These are phyloP conservation scores for Chalara sp. DNA, from an alignment of 2,329 filamentous ascomycete genomes.

Conservation along the genomic window DNA sequence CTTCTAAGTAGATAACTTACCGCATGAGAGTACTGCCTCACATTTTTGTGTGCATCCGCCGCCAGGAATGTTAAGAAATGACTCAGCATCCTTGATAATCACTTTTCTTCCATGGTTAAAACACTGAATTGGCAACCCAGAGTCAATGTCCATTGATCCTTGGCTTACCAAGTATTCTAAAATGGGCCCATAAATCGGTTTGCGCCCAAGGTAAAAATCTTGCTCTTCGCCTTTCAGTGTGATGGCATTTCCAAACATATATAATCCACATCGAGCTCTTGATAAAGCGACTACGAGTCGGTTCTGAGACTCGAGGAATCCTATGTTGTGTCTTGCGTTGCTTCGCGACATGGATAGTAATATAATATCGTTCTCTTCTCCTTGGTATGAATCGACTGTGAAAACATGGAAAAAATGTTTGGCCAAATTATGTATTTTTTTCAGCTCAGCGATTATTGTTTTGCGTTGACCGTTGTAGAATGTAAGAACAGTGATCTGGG, in stretches of 20 bases:
- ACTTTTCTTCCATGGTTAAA: constrained; percentile 46
- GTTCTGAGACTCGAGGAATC: constrained; percentile 63
- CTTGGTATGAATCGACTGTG: constrained; percentile 86
- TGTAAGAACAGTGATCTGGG: constrained; percentile 71
- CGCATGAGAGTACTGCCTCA: constrained; percentile 24
- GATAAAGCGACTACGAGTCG: constrained; percentile 53
- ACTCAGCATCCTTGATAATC: constrained; percentile 43
- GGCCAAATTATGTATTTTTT: constrained; percentile 33
- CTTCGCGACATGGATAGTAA: constrained; percentile 76
- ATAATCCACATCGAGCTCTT: constrained; percentile 72
- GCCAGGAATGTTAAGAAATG: constrained; percentile 42
- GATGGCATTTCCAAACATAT: constrained; percentile 72
- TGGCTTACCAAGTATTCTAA: constrained; percentile 34
- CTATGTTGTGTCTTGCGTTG: constrained; percentile 49
- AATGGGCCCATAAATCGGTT: constrained; percentile 27
- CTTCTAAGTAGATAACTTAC: background rate
- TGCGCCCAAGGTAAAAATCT: constrained; percentile 5
- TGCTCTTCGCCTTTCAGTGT: constrained; percentile 30
- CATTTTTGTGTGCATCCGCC: constrained; percentile 48
- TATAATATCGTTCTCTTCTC: constrained; percentile 82
- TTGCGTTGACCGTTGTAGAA: constrained; percentile 50
- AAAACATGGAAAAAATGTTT: constrained; percentile 47
- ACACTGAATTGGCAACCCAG: constrained; percentile 58
- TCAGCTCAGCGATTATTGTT: constrained; percentile 44
- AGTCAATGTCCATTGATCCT: constrained; percentile 23